phyloP scores from a whole-genome alignment of 164 flowering plant species.

The Nymphaea colorata region DNA sequence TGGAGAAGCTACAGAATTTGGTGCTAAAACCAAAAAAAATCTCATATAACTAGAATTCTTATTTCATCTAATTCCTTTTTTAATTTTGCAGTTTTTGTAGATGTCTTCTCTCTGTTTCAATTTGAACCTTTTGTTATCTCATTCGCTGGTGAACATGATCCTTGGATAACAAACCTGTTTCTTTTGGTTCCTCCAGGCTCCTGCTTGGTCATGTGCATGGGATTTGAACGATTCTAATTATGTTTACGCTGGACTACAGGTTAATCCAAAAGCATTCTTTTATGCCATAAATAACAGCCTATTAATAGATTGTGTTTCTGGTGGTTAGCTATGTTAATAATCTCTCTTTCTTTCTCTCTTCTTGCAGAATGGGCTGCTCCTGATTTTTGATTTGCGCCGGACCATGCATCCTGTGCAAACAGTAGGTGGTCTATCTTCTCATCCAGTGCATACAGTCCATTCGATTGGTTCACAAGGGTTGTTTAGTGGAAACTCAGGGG shows the following conservation, averaged over 20 bases:
- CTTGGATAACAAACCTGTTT: no score
- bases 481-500: slow-evolving; percentile 18
- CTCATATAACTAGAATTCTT: background rate
- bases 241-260: slow-evolving; percentile 86
- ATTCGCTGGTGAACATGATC: no score
- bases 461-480: slow-evolving; percentile 26
- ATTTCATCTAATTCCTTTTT: background rate
- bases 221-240: slow-evolving; percentile 48
- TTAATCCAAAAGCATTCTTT: slow-evolving; percentile 4
- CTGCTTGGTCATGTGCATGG: slow-evolving; percentile 99
- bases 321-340: background rate
- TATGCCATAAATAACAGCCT: background rate
- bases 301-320: background rate
- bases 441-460: slow-evolving; percentile 65
- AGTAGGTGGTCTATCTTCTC: slow-evolving; percentile 35
- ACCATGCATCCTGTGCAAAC: slow-evolving; percentile 45
- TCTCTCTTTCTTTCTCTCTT: background rate
- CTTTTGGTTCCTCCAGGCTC: slow-evolving; percentile 29
- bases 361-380: slow-evolving; percentile 69
- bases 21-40: no score
- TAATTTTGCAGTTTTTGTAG: background rate
- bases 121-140: background rate
- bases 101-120: background rate
- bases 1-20: no score
- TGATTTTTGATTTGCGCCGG: slow-evolving; percentile 80